Evolutionary conservation across 345 rosid genomes (phyloP).

Genomic region (Salix suchowensis): DNA sequence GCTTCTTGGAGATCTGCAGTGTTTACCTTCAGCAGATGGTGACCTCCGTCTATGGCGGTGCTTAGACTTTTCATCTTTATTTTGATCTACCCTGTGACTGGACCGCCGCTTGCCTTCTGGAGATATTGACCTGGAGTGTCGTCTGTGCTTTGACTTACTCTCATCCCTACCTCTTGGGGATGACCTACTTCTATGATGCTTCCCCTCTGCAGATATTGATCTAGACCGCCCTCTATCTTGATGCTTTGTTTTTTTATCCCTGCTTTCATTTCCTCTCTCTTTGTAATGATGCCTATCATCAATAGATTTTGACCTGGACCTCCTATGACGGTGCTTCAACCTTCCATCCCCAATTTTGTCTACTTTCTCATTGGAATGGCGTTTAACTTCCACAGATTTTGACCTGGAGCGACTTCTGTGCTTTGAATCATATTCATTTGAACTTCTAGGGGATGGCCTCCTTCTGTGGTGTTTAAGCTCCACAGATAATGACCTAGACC

Average conservation of each 20-base stretch:
- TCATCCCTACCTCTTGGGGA: constrained; percentile 52
- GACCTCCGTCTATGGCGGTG: constrained; percentile 41
- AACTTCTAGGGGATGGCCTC: constrained; percentile 32
- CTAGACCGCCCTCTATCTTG: constrained; percentile 54
- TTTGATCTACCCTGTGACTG: constrained; percentile 36
- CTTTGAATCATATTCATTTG: constrained; percentile 43
- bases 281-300: constrained; percentile 41
- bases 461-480: constrained; percentile 38
- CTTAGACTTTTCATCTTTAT: constrained; percentile 41
- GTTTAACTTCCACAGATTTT: constrained; percentile 38
- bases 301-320: constrained; percentile 67
- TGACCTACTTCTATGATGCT: constrained; percentile 43
- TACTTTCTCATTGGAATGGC: constrained; percentile 28
- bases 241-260: constrained; percentile 51
- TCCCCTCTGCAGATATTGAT: constrained; percentile 58
- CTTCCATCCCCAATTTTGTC: constrained; percentile 40
- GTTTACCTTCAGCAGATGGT: constrained; percentile 42
- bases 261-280: constrained; percentile 42
- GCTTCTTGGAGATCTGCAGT: constrained; percentile 30
- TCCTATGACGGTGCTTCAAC: constrained; percentile 40
- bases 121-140: constrained; percentile 52
- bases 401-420: constrained; percentile 52
- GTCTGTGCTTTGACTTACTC: constrained; percentile 42
- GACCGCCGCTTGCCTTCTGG: constrained; percentile 40
- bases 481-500: constrained; percentile 53